Evolutionary conservation across 1,139 yeast genomes (phyloP).

Genomic region (Taiozyma onychis): DNA sequence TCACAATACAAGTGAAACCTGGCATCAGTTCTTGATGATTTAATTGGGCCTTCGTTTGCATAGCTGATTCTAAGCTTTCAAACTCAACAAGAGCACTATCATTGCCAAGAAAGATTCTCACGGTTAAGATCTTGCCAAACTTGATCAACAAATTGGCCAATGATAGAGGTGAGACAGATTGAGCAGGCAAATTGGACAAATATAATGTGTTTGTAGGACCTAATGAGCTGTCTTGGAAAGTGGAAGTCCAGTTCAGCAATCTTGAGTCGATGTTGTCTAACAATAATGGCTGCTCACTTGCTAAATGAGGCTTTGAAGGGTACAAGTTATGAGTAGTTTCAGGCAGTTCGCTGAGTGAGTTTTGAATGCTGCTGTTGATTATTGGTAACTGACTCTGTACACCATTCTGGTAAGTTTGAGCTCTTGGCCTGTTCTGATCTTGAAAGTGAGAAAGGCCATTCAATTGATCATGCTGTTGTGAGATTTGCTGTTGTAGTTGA

Average conservation of each 20-base stretch:
- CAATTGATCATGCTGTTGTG: slow-evolving; percentile 2
- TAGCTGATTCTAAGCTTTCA: slow-evolving; percentile 64
- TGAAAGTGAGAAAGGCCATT: slow-evolving; percentile 10
- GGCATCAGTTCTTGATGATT: slow-evolving; percentile 80
- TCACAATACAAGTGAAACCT: slow-evolving; percentile 59
- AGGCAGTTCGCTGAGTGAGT: slow-evolving; percentile 12
- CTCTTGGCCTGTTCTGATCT: slow-evolving; percentile 32
- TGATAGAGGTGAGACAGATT: slow-evolving; percentile 38
- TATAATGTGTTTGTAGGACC: slow-evolving; percentile 77
- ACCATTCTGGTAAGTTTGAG: slow-evolving; percentile 32
- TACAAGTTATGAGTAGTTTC: slow-evolving; percentile 6
- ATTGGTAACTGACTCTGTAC: slow-evolving; percentile 13
- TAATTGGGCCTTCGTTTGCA: slow-evolving; percentile 67
- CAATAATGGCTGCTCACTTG: slow-evolving; percentile 29
- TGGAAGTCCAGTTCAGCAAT: slow-evolving; percentile 47
- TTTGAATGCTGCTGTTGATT: slow-evolving; percentile 10
- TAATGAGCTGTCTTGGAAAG: slow-evolving; percentile 59
- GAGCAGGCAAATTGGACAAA: slow-evolving; percentile 68
- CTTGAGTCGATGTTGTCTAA: slow-evolving; percentile 53
- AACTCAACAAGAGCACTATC: slow-evolving; percentile 72
- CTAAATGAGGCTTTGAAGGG: neutral
- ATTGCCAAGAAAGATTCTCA: slow-evolving; percentile 50
- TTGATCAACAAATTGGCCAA: slow-evolving; percentile 40
- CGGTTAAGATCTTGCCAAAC: slow-evolving; percentile 52
- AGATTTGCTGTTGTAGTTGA: slow-evolving; percentile 2